A percentile compares a stretch with the other conserved stretches of the same genome.
Conservation (phyloP, 2,329 filamentous ascomycete species). For the Pestalotiopsis sp. region DNA sequence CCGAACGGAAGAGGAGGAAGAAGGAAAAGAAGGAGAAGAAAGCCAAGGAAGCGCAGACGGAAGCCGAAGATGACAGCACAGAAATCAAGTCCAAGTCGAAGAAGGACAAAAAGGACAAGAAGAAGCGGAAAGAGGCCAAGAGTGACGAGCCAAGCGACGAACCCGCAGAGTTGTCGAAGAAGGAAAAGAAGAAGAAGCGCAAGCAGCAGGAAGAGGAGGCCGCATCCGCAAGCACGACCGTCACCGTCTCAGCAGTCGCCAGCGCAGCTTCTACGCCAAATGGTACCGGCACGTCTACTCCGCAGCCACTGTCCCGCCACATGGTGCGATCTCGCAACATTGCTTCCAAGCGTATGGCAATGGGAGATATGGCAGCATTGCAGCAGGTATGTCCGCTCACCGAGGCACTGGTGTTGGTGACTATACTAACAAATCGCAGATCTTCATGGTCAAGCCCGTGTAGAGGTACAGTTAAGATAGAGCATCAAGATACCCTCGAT, state of each 20-base stretch:
- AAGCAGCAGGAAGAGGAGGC: constrained; percentile 39
- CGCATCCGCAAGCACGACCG: constrained; percentile 19
- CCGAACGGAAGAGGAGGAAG: constrained; percentile 34
- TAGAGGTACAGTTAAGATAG: constrained; percentile 13
- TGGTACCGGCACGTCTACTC: constrained; percentile 48
- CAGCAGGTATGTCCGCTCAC: constrained; percentile 68
- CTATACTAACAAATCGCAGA: constrained; percentile 26
- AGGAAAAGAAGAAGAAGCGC: constrained; percentile 51
- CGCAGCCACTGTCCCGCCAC: constrained; percentile 62
- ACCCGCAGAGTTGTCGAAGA: constrained; percentile 15
- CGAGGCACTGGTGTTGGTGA: neutral
- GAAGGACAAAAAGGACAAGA: constrained; percentile 22
- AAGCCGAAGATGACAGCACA: constrained; percentile 33
- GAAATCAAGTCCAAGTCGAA: constrained; percentile 28
- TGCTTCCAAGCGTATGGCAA: constrained; percentile 82
- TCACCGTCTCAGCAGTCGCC: constrained; percentile 21
- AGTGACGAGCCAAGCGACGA: neutral
- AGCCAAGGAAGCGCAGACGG: constrained; percentile 30
- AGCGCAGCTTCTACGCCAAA: constrained; percentile 41
- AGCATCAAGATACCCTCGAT: constrained; percentile 9
- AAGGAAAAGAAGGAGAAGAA: constrained; percentile 24
- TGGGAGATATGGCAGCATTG: constrained; percentile 78
- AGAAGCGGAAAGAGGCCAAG: constrained; percentile 6
- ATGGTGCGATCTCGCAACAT: constrained; percentile 82
- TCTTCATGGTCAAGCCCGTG: constrained; percentile 37